phyloP scores from a whole-genome alignment of 805 yeast species.

The Wickerhamomyces queroliae region DNA sequence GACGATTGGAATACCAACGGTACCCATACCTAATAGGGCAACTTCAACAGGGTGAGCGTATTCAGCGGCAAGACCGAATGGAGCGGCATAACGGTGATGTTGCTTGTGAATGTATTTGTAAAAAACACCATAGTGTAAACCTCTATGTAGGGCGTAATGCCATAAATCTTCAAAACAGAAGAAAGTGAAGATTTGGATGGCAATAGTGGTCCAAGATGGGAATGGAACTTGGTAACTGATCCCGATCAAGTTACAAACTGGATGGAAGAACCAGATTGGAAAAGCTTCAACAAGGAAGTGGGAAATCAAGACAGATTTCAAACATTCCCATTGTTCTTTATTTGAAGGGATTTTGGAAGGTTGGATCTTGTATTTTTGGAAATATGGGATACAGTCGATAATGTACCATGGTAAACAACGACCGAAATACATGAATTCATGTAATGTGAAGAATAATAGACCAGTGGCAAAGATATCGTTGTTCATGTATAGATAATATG shows the following conservation, averaged over 20 bases:
- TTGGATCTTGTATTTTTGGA: conserved; percentile 85
- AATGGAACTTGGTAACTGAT: conserved; percentile 79
- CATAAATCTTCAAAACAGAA: conserved; percentile 88
- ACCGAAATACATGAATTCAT: conserved; percentile 87
- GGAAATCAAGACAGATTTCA: conserved; percentile 74
- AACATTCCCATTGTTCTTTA: conserved; percentile 89
- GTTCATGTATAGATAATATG: conserved; percentile 77
- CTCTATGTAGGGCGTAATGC: conserved; percentile 96
- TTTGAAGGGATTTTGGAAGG: conserved; percentile 74
- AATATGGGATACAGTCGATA: conserved; percentile 79
- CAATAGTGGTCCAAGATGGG: conserved; percentile 58
- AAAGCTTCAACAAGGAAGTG: conserved; percentile 92
- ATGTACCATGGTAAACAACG: conserved; percentile 91
- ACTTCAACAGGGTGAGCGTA: conserved; percentile 97
- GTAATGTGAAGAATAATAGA: conserved; percentile 69
- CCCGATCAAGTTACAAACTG: conserved; percentile 77
- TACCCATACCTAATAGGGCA: conserved; percentile 85
- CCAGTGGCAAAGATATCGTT: conserved; percentile 95
- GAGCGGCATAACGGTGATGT: conserved; percentile 97
- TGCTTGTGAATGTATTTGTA: conserved; percentile 94
- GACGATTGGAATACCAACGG: conserved; percentile 90
- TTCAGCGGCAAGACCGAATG: conserved; percentile 95
- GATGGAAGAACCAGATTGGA: conserved; percentile 97
- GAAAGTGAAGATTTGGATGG: conserved; percentile 65
- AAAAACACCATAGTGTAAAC: conserved; percentile 81